Evolutionary conservation across 2,329 filamentous ascomycete genomes (phyloP), one percentile per base, ranked within the genome.

Genomic region (Colletotrichum lupini): DNA sequence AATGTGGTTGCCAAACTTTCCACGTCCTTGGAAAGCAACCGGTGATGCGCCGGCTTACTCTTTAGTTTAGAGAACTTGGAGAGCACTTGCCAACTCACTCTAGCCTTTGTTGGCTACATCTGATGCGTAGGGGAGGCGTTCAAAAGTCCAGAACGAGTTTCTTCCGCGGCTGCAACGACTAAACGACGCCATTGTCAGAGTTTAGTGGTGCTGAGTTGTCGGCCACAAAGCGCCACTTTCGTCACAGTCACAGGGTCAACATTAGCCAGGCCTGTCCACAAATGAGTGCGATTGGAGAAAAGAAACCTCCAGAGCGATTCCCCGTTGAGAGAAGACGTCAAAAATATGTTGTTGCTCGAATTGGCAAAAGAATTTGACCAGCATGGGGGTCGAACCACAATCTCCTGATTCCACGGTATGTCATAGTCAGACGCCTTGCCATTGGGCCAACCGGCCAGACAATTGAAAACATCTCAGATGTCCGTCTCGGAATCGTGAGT

Each of bases 341-440:
- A 42, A 42, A 19, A 22, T 49, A 19, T 5, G n/a, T 0, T 4
- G 4, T 49, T 49, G 42, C 7, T n/a, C 3, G 1, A 22, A 49
- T n/a, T 11, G 4, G 28, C 56, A 58, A 58, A 58, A 58, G 16
- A 32, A 6, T 3, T 57, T 73, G 67, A 73, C 71, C 71, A 73
- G 71, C 71, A 65, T 73, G 71, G 71, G 71, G 71, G 71, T 73
- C 71, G 71, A 73, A 73, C 71, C 71, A 70, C 60, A 73, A 73
- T 73, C 71, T 73, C 71, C 71, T 73, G 71, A 73, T 73, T 61
- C 46, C 71, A 73, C 70, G 60, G 28, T 61, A 3, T 61, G 53
- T 83, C 81, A 81, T 83, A 83, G 82, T 84, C 82, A 83, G 81
- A 83, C 82, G 82, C 81, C 82, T 83, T 84, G 81, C 78, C 82